A percentile compares a stretch with the other conserved stretches of the same genome.
These are phyloP conservation scores for Dichotomopilus funicola DNA, from an alignment of 2,329 filamentous ascomycete species.

Conservation along the genomic window DNA sequence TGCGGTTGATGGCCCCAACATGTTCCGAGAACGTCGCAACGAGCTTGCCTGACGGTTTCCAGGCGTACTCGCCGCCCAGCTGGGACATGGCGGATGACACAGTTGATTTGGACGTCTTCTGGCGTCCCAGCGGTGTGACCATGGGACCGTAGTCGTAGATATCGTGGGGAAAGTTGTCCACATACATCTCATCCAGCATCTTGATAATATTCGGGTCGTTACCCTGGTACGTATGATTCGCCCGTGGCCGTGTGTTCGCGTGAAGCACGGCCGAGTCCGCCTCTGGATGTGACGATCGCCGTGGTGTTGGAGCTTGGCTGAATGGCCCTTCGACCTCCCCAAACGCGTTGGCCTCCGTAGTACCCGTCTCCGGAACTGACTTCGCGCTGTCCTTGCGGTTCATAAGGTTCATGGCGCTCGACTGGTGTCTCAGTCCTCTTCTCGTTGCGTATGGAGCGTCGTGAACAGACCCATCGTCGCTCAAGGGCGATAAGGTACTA, in stretches of 20 bases:
- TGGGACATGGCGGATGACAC: slow-evolving; percentile 48
- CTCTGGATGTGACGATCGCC: slow-evolving; percentile 30
- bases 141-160: slow-evolving; percentile 70
- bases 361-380: slow-evolving; percentile 52
- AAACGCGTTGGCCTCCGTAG: slow-evolving; percentile 53
- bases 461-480: slow-evolving; percentile 29
- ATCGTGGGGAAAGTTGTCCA: slow-evolving; percentile 61
- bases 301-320: slow-evolving; percentile 28
- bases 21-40: slow-evolving; percentile 90
- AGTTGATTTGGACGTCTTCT: slow-evolving; percentile 43
- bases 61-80: slow-evolving; percentile 49
- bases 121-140: slow-evolving; percentile 61
- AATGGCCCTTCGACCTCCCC: slow-evolving; percentile 55
- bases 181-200: slow-evolving; percentile 79
- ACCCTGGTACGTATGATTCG: slow-evolving; percentile 78
- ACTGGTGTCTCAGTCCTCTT: slow-evolving; percentile 47
- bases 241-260: slow-evolving; percentile 43
- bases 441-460: slow-evolving; percentile 39
- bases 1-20: slow-evolving; percentile 70
- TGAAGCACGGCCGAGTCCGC: slow-evolving; percentile 27
- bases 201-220: slow-evolving; percentile 63
- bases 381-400: slow-evolving; percentile 54
- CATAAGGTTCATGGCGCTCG: slow-evolving; percentile 54
- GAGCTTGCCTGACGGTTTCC: slow-evolving; percentile 77
- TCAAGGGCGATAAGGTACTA: slow-evolving; percentile 10